phyloP scores from a whole-genome alignment of 345 rosid genomes.

The Hypericum androsaemum region DNA sequence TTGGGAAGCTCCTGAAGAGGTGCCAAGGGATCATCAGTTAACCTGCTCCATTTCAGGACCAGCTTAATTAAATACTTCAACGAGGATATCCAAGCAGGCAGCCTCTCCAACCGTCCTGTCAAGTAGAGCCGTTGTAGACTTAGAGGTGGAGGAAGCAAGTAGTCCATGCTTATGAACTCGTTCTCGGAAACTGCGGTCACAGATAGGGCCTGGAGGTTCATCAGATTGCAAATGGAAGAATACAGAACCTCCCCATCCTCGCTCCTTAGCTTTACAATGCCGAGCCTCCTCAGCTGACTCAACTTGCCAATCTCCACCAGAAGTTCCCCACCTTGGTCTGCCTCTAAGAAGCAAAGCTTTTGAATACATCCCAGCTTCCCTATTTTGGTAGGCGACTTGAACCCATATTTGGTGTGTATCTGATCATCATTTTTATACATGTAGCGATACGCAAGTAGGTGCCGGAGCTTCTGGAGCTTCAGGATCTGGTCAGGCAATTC shows the following conservation, averaged over 20 bases:
- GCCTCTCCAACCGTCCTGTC: not conserved
- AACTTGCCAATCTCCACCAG: constrained; percentile 26
- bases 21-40: not conserved
- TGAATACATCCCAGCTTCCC: constrained; percentile 26
- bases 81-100: constrained; percentile 7
- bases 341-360: constrained; percentile 32
- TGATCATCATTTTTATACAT: constrained; percentile 1
- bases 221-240: constrained; percentile 18
- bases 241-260: constrained; percentile 31
- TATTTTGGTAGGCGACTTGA: constrained; percentile 9
- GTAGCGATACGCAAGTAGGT: constrained; percentile 28
- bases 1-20: constrained; percentile 4
- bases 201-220: constrained; percentile 13
- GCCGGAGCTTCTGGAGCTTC: constrained; percentile 30
- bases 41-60: not conserved
- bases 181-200: constrained; percentile 12
- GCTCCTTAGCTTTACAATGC: constrained; percentile 25
- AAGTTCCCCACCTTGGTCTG: constrained; percentile 3
- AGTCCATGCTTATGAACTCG: constrained; percentile 18
- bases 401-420: constrained; percentile 16
- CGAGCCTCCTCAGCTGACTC: constrained; percentile 28
- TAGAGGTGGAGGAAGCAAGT: constrained; percentile 18
- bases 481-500: constrained; percentile 30
- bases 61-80: constrained; percentile 1
- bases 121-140: constrained; percentile 24